phyloP scores from a whole-genome alignment of 2,329 filamentous ascomycete genomes.

The Botrytis paeoniae region DNA sequence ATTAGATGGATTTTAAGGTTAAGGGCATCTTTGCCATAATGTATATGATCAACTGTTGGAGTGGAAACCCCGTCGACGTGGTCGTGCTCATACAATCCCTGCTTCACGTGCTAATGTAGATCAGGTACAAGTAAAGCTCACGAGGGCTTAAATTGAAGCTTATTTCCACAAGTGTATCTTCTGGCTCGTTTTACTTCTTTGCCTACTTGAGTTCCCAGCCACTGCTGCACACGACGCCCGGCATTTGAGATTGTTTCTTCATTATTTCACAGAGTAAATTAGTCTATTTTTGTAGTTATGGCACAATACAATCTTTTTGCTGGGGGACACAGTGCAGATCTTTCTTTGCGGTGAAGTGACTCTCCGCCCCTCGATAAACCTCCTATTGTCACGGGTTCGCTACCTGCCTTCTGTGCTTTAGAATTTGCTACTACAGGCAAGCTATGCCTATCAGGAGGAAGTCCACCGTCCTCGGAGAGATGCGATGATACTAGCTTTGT shows the following conservation, averaged over 20 bases:
- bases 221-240: not conserved
- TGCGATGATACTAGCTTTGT: constrained; percentile 1
- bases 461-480: not conserved
- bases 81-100: not conserved
- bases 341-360: not conserved
- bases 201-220: not conserved
- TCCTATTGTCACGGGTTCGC: not conserved
- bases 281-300: not conserved
- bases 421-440: not conserved
- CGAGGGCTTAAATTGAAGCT: not conserved
- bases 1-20: not conserved
- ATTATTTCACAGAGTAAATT: not conserved
- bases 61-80: not conserved
- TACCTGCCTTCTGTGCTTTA: constrained; percentile 9
- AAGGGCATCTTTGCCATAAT: not conserved
- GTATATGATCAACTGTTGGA: not conserved
- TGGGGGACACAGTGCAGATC: not conserved
- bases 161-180: constrained; percentile 5
- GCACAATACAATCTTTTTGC: not conserved
- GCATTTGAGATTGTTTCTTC: not conserved
- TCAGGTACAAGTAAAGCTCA: not conserved
- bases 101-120: not conserved
- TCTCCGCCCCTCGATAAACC: constrained; percentile 1
- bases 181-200: not conserved
- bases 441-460: not conserved